Evolutionary conservation across 78 protist genomes (phyloP), one percentile per base, ranked within the genome.

Genomic region (Dictyostelium intermedium): DNA sequence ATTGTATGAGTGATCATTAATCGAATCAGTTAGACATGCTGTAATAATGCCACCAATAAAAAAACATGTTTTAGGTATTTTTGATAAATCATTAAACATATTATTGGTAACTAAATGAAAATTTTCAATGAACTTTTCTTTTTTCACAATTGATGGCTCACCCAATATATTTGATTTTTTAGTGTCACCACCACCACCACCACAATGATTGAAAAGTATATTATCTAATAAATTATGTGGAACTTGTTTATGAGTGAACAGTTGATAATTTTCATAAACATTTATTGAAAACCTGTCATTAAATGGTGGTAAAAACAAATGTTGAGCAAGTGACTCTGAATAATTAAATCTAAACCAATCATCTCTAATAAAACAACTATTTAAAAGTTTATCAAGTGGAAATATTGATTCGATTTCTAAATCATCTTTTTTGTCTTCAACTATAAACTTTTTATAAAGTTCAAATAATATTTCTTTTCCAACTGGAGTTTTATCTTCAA

Each of bases 41-140:
- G 85, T 77, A 27, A 86, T 41, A 0, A 53, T 13, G 23, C 92
- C 92, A 61, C 92, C 92, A 77, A 77, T 53, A 35, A 86, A n/a
- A 10, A 53, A 72, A n/a, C 61, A 56, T n/a, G 63, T 35, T 16
- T 61, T 47, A 8, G 79, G 77, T 2, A 41, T 23, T 5, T 77
- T 47, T n/a, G 25, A 20, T 23, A 72, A 41, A 32, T 60, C 80
- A 5, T 73, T n/a, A 27, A 77, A 77, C 11, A 74, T 23, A 6
- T 27, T 39, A 47, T 18, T 27, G 0, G 92, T 74, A 23, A 9
- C 30, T n/a, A 5, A n/a, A 11, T 74, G n/a, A 25, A 86, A 53
- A 27, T 47, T 60, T 16, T 30, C 9, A 4, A 86, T 7, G 16
- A 86, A 86, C 0, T 32, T 74, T 8, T 76, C 76, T 27, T 41